Base-by-base conservation (phyloP, 2,329 filamentous ascomycete genomes). In the Arthrobotrys conoides region DNA sequence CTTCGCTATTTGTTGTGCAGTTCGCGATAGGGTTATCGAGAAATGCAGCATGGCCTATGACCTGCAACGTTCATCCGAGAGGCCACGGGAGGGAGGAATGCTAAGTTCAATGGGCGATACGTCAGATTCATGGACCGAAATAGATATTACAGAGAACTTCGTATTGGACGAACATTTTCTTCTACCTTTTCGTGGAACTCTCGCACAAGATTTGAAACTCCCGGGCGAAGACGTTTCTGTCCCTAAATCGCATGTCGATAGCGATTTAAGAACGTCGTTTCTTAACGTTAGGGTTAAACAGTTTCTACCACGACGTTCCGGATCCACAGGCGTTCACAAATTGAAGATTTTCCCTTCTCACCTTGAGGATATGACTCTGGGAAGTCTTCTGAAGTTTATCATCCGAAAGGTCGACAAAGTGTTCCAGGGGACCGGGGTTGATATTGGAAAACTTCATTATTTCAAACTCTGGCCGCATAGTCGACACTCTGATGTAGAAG, bases 241-340 rank as follows among this genome's bases (percentile, higher is more conserved):
- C 12, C 44, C 57, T 18, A 44, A 61, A 61, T 61, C 33, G 5
- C 57, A 61, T 1, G 12, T 61, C 20, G 57, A 61, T 44, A 61
- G 57, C 36, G 57, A 61, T 61, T n/a, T 61, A 12, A 61, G 57
- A 44, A 61, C 57, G 9, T 16, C 57, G 5, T 61, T 61, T 10
- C 9, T 59, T 2, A 59, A 38, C 8, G 30, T 30, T 6, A n/a
- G 8, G 5, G 22, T 18, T 18, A 2, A 16, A 0, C 9, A 9
- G 20, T 27, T 14, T n/a, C n/a, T n/a, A n/a, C n/a, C n/a, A n/a
- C n/a, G n/a, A n/a, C n/a, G n/a, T n/a, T n/a, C n/a, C 22, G 10
- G 5, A 2, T 5, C 20, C 9, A 12, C 20, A 27, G 20, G 14
- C 16, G 2, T 46, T 6, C 5, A 14, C 10, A 18, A n/a, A n/a